phyloP scores from a whole-genome alignment of 768 basidiomycete species.

The Chalciporus sphaerocephalus region DNA sequence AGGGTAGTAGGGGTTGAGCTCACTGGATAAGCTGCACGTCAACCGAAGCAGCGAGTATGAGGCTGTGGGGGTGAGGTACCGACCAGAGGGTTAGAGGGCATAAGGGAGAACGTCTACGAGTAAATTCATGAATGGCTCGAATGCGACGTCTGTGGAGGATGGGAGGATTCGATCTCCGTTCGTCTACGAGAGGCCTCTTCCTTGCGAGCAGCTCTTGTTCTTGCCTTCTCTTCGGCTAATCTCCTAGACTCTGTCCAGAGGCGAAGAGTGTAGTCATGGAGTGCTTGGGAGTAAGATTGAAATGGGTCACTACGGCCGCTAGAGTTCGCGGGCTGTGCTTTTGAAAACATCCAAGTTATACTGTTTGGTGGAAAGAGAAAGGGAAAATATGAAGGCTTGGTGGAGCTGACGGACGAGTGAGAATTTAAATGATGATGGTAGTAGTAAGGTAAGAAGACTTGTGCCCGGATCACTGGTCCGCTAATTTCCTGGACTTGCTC shows the following conservation, averaged over 20 bases:
- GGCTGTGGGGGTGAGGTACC: constrained; percentile 12
- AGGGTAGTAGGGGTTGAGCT: constrained; percentile 8
- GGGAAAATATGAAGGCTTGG: neutral
- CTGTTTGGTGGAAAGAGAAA: constrained; percentile 11
- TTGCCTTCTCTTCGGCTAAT: constrained; percentile 49
- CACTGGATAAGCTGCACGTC: constrained; percentile 13
- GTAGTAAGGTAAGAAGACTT: constrained; percentile 8
- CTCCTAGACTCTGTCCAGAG: constrained; percentile 66
- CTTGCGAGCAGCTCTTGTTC: constrained; percentile 26
- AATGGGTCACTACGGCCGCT: constrained; percentile 33
- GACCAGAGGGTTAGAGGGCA: constrained; percentile 5
- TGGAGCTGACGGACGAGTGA: constrained; percentile 12
- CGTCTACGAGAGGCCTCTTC: constrained; percentile 26
- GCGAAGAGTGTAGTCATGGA: constrained; percentile 63
- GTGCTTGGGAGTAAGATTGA: constrained; percentile 54
- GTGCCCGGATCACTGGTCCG: constrained; percentile 24
- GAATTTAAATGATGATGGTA: constrained; percentile 32
- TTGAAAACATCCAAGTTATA: constrained; percentile 15
- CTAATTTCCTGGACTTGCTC: constrained; percentile 23
- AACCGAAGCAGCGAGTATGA: constrained; percentile 8
- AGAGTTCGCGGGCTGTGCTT: constrained; percentile 7
- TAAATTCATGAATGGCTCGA: constrained; percentile 14
- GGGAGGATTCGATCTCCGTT: constrained; percentile 15
- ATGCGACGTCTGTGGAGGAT: constrained; percentile 4
- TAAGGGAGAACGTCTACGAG: constrained; percentile 2